Conservation (phyloP, 768 basidiomycete species). For the Pholiota microspora region DNA sequence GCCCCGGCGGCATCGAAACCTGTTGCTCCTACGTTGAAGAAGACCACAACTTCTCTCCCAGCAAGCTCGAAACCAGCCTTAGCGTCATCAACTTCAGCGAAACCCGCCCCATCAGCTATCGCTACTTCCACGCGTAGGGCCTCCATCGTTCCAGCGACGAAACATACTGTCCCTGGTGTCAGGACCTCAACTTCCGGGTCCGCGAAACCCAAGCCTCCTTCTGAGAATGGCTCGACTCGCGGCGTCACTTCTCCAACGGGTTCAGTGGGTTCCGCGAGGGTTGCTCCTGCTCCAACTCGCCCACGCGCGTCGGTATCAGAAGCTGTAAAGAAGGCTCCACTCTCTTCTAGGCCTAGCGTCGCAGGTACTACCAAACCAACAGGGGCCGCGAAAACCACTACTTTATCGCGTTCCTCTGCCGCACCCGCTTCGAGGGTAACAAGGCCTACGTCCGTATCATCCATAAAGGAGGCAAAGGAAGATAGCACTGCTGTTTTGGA, state of each 20-base stretch:
- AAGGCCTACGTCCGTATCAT: conserved; percentile 64
- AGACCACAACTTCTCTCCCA: conserved; percentile 26
- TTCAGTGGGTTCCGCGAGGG: conserved; percentile 46
- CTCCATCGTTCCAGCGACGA: conserved; percentile 44
- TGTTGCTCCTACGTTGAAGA: conserved; percentile 12
- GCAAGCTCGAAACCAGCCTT: conserved; percentile 2
- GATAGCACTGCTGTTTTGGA: conserved; percentile 50
- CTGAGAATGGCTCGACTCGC: conserved; percentile 33
- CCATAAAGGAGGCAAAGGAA: conserved; percentile 68
- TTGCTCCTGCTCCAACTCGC: conserved; percentile 35
- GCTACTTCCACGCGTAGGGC: conserved; percentile 35
- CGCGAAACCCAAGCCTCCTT: conserved; percentile 32
- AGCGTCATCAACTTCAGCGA: conserved; percentile 23
- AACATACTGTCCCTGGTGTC: conserved; percentile 31
- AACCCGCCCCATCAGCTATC: conserved; percentile 36
- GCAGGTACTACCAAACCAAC: conserved; percentile 33
- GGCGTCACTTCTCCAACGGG: conserved; percentile 57
- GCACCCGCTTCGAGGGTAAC: conserved; percentile 38
- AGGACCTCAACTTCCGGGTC: conserved; percentile 41
- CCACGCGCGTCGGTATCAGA: conserved; percentile 73
- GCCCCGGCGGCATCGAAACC: conserved; percentile 12
- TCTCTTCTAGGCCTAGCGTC: conserved; percentile 41
- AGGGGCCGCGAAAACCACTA: conserved; percentile 27
- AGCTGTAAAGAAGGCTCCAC: conserved; percentile 49
- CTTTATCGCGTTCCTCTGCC: conserved; percentile 27